phyloP scores from a whole-genome alignment of 1,139 yeast species.

The Yamadazyma friedrichii region DNA sequence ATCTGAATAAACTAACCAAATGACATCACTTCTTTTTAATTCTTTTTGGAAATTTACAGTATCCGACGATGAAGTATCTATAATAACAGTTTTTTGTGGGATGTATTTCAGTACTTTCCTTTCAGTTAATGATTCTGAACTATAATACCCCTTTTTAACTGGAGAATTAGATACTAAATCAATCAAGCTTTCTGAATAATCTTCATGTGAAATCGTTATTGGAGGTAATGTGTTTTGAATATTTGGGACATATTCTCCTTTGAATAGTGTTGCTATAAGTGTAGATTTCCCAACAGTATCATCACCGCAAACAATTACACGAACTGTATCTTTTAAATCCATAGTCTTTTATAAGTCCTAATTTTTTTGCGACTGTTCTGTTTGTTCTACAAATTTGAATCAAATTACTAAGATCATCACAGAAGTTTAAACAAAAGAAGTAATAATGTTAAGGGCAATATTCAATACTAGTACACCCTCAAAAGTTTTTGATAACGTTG shows the following conservation, averaged over 20 bases:
- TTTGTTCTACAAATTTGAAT: too few species aligned
- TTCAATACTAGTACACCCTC: too few species aligned
- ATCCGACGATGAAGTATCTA: conserved; percentile 79
- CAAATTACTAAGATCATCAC: too few species aligned
- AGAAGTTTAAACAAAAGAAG: too few species aligned
- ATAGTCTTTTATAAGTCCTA: conserved; percentile 1
- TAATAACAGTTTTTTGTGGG: conserved; percentile 66
- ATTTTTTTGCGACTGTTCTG: background rate
- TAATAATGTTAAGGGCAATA: too few species aligned
- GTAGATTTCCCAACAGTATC: conserved; percentile 86
- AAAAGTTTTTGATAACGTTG: too few species aligned
- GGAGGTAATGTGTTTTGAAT: conserved; percentile 80
- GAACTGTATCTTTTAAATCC: conserved; percentile 33
- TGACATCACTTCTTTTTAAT: conserved; percentile 82
- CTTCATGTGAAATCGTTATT: conserved; percentile 58
- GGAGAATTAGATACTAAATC: conserved; percentile 21
- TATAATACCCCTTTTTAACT: conserved; percentile 8
- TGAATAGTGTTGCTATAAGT: conserved; percentile 73
- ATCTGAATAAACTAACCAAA: conserved; percentile 89
- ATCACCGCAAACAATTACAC: conserved; percentile 95
- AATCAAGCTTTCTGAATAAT: conserved; percentile 31
- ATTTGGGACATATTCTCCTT: conserved; percentile 73
- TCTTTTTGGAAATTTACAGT: conserved; percentile 62
- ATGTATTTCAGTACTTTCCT: conserved; percentile 40
- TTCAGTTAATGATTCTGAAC: conserved; percentile 12